Evolutionary conservation across 768 basidiomycete genomes (phyloP).

Genomic region (Mycena belliarum): DNA sequence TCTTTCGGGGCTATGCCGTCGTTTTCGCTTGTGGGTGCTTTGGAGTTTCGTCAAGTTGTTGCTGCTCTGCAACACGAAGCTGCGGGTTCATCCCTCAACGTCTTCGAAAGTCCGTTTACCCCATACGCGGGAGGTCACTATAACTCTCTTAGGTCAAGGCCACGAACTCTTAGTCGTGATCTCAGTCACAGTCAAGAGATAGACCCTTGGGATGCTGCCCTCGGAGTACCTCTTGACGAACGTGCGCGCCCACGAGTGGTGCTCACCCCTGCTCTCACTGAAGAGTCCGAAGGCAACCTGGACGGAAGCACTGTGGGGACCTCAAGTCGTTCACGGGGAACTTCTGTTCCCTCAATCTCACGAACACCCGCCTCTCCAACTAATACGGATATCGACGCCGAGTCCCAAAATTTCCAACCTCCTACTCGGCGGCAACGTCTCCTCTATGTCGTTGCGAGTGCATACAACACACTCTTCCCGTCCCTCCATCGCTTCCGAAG

Average conservation of each 20-base stretch:
- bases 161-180: conserved; percentile 36
- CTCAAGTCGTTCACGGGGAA: background rate
- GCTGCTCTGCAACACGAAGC: conserved; percentile 75
- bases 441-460: conserved; percentile 37
- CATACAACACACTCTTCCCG: conserved; percentile 77
- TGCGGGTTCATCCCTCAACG: conserved; percentile 52
- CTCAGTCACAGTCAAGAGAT: conserved; percentile 25
- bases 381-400: conserved; percentile 38
- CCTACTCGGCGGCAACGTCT: conserved; percentile 43
- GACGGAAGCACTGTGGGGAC: conserved; percentile 4
- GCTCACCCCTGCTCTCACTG: conserved; percentile 25
- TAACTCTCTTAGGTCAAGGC: conserved; percentile 38
- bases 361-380: conserved; percentile 57
- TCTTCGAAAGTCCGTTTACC: conserved; percentile 66
- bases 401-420: conserved; percentile 45
- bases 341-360: conserved; percentile 55
- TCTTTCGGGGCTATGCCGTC: conserved; percentile 61
- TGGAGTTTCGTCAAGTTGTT: conserved; percentile 94
- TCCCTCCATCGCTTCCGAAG: conserved; percentile 72
- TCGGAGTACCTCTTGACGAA: conserved; percentile 53
- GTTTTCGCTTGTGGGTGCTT: conserved; percentile 90
- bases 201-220: conserved; percentile 53
- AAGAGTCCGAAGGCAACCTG: conserved; percentile 23
- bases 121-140: conserved; percentile 81
- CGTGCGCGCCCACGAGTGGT: conserved; percentile 37